Percentiles rank a stretch among this genome's conserved stretches.
Conservation (phyloP, 257 asterid species). For the Hygrophila difformis region DNA sequence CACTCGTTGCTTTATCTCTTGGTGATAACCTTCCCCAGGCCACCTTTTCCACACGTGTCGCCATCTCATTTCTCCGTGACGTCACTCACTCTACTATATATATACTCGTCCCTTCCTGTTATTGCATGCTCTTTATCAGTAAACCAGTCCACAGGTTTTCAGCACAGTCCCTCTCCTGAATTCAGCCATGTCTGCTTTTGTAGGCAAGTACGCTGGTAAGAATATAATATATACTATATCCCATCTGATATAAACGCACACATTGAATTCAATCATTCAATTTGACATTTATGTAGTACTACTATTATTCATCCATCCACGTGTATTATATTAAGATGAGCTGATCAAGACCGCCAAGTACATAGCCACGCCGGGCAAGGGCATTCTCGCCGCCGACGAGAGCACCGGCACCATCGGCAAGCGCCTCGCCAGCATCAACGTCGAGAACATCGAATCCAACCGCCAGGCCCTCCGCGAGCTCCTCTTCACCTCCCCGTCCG, state of each 20-base stretch:
- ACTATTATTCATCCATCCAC: background rate
- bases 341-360: slow-evolving; percentile 76
- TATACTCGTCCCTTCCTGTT: slow-evolving; percentile 1
- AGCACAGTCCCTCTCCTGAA: background rate
- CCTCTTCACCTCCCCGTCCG: slow-evolving; percentile 82
- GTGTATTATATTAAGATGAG: slow-evolving; percentile 34
- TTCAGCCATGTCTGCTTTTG: slow-evolving; percentile 70
- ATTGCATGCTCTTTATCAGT: background rate
- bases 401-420: slow-evolving; percentile 89
- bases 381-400: slow-evolving; percentile 87
- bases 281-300: no score
- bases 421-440: slow-evolving; percentile 65
- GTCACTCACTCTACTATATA: no score
- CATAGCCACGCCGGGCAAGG: slow-evolving; percentile 84
- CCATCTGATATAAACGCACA: no score
- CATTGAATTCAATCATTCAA: no score
- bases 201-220: slow-evolving; percentile 78
- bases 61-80: background rate
- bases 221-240: no score
- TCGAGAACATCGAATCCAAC: slow-evolving; percentile 72
- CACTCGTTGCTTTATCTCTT: slow-evolving; percentile 53
- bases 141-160: no score
- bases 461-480: slow-evolving; percentile 36
- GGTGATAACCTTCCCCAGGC: slow-evolving; percentile 61
- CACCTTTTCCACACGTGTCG: slow-evolving; percentile 50